Conservation (phyloP, 352 stramenopile genomes). For the Halophytophthora batemanensis region DNA sequence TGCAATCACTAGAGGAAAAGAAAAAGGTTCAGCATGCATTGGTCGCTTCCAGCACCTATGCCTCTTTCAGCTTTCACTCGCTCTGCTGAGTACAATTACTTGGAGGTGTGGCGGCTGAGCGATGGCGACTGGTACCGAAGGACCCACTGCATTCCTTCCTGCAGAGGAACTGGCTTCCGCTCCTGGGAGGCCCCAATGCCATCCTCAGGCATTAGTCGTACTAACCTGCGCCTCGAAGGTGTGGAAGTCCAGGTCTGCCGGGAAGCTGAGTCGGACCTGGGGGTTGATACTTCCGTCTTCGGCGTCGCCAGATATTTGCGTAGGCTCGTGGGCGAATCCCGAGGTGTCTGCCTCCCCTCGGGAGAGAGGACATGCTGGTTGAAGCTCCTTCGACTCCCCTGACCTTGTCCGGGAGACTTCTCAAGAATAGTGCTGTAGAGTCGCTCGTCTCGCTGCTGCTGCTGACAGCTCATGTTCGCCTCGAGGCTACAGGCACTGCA, state of each 20-base stretch:
- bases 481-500: slow-evolving; percentile 37
- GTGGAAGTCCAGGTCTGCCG: slow-evolving; percentile 17
- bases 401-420: slow-evolving; percentile 5
- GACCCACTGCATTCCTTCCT: slow-evolving; percentile 7
- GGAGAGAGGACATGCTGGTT: slow-evolving; percentile 3
- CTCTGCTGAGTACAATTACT: not conserved
- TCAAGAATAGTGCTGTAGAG: not conserved
- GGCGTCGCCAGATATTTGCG: slow-evolving; percentile 8
- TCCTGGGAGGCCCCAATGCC: slow-evolving; percentile 13
- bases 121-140: not conserved
- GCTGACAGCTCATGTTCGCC: slow-evolving; percentile 29
- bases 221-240: slow-evolving; percentile 5
- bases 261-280: not conserved
- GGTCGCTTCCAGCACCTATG: slow-evolving; percentile 3
- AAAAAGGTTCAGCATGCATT: too few relatives aligned
- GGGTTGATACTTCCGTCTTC: slow-evolving; percentile 14
- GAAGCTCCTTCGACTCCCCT: slow-evolving; percentile 3
- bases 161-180: slow-evolving; percentile 11
- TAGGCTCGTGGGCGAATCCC: not conserved
- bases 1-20: too few relatives aligned
- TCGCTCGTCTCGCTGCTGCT: slow-evolving; percentile 11
- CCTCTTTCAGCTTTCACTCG: too few relatives aligned
- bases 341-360: slow-evolving; percentile 7
- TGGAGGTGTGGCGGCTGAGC: slow-evolving; percentile 10
- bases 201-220: slow-evolving; percentile 18